phyloP scores from a whole-genome alignment of 2,329 filamentous ascomycete genomes.

The Arthrobotrys pseudoclavata region DNA sequence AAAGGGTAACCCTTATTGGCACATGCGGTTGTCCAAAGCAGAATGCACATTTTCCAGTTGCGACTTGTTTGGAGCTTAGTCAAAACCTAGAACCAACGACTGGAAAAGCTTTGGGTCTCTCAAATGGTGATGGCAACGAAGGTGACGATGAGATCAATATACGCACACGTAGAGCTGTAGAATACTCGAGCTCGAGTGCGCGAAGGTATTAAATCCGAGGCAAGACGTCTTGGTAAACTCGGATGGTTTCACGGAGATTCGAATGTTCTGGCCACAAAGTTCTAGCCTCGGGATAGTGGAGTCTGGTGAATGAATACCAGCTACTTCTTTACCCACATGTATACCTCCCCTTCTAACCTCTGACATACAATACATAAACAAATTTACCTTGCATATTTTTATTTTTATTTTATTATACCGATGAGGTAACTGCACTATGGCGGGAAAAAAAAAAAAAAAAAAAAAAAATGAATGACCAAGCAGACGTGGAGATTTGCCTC shows the following conservation, averaged over 20 bases:
- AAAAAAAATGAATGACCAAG: too few species aligned
- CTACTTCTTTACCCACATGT: too few species aligned
- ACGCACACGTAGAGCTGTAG: too few species aligned
- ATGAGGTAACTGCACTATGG: too few species aligned
- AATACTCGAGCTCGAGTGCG: not conserved
- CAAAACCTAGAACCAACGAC: too few species aligned
- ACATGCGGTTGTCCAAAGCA: constrained; percentile 80
- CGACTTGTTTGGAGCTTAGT: not conserved
- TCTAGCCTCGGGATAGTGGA: constrained; percentile 5
- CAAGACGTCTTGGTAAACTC: constrained; percentile 45
- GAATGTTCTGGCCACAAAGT: constrained; percentile 47
- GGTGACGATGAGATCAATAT: not conserved
- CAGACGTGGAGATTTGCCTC: not conserved
- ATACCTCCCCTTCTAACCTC: too few species aligned
- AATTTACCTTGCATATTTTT: too few species aligned
- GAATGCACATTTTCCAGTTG: constrained; percentile 77
- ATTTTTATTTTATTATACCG: too few species aligned
- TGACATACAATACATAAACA: too few species aligned
- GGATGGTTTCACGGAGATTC: constrained; percentile 31
- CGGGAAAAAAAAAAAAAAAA: too few species aligned
- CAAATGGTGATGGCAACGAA: not conserved
- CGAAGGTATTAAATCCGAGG: constrained; percentile 1
- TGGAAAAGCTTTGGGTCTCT: too few species aligned
- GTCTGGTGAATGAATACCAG: not conserved
- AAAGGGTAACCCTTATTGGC: constrained; percentile 75